Evolutionary conservation across 768 basidiomycete genomes (phyloP), one percentile per base, ranked within the genome.

Genomic region (Mycena metata): DNA sequence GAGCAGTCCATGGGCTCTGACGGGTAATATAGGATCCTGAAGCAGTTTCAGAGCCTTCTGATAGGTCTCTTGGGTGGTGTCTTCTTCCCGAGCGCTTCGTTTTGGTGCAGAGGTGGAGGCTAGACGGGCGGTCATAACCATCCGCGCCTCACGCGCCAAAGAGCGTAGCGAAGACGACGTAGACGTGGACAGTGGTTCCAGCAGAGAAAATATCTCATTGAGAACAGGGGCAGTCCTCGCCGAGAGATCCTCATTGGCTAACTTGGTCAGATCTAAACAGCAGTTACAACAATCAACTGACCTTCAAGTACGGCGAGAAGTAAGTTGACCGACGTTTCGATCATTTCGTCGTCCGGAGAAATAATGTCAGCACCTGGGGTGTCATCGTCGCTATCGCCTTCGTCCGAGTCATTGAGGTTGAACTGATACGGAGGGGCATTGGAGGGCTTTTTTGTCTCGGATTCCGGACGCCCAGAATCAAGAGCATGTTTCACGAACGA

Each of bases 21-120:
- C 96, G 23, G 97, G 96, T 12, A 98, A 84, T 41, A 97, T 89
- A 1, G 95, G 92, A 77, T 99, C 97, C 78, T 96, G 93, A 13
- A 98, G 82, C 26, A 96, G 86, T 70, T 91, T 92, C 19, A 98
- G 83, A 3, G 96, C 95, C 72, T 92, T 91, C 73, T 95, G 95
- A 78, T 98, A 99, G 9, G 83, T 87, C 54, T 89, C 89, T 61
- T 90, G 89, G 5, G 87, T 80, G 35, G 78, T 77, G 66, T 86
- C 84, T 51, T 85, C 81, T 56, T 77, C 79, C 6, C 59, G 67
- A 3, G 68, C 74, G 12, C 76, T 79, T 12, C 63, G 68, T 17
- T 63, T 69, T 10, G 76, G 55, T 0, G 82, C 75, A 13, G 89
- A 89, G 1, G 86, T 79, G 5, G 91, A 88, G 0, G 92, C 93